phyloP scores from a whole-genome alignment of 345 rosid species.

The Eutrema japonicum region DNA sequence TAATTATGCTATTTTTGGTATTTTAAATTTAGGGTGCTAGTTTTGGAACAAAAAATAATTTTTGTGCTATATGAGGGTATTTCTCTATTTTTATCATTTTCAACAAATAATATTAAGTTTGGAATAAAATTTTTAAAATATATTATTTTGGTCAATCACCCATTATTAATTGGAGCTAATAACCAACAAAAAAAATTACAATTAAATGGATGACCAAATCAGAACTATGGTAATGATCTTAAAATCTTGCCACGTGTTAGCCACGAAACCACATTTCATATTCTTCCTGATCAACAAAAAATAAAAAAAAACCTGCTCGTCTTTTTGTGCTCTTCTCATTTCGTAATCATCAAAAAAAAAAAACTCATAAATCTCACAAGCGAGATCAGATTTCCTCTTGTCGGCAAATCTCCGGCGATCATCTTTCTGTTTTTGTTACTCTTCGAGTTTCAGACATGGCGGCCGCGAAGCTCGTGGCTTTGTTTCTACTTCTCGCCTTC shows the following conservation, averaged over 20 bases:
- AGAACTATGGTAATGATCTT: not conserved
- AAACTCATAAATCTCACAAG: too few species aligned
- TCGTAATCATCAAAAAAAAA: not conserved
- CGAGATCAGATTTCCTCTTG: not conserved
- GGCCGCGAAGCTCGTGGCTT: slow-evolving; percentile 51
- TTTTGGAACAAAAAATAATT: too few species aligned
- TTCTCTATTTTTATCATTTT: too few species aligned
- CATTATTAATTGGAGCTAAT: too few species aligned
- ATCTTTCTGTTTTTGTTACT: not conserved
- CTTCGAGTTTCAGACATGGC: slow-evolving; percentile 54
- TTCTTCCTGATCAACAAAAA: not conserved
- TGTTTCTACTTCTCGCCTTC: slow-evolving; percentile 46
- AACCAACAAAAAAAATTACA: too few species aligned
- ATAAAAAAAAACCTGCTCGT: not conserved
- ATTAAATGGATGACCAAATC: too few species aligned
- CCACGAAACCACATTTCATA: slow-evolving; percentile 32
- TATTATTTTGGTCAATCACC: too few species aligned
- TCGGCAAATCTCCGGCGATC: slow-evolving; percentile 25
- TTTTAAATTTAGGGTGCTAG: too few species aligned
- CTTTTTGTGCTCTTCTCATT: not conserved
- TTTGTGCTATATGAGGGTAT: too few species aligned
- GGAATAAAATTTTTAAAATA: too few species aligned
- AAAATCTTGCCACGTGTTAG: slow-evolving; percentile 27
- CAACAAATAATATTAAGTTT: too few species aligned
- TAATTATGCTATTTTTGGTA: too few species aligned